These are phyloP conservation scores for Suillus americanus DNA, from an alignment of 768 basidiomycete species.

Conservation along the genomic window DNA sequence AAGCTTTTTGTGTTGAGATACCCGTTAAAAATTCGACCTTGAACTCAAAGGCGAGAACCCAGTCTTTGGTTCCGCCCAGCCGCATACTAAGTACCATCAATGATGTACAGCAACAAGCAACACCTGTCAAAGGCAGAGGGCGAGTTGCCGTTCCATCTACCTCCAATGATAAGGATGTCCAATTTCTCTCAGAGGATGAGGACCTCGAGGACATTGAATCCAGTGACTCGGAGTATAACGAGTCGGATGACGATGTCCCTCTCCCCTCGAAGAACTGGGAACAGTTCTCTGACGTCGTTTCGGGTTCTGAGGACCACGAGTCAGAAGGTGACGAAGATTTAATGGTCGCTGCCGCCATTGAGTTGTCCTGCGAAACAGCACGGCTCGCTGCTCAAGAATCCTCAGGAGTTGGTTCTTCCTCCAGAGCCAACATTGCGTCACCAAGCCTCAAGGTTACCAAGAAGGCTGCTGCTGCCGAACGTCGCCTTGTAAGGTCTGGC, in stretches of 20 bases:
- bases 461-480: conserved; percentile 53
- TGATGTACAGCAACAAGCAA: conserved; percentile 7
- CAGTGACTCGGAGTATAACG: conserved; percentile 60
- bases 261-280: not conserved
- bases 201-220: conserved; percentile 50
- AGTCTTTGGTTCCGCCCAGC: conserved; percentile 7
- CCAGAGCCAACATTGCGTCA: conserved; percentile 11
- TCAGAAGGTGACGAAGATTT: conserved; percentile 29
- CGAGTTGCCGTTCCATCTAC: conserved; percentile 28
- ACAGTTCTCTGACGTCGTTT: conserved; percentile 16
- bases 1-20: conserved; percentile 23
- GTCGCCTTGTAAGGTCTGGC: conserved; percentile 34
- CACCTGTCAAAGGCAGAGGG: conserved; percentile 26
- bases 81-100: conserved; percentile 16
- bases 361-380: conserved; percentile 47
- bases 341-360: conserved; percentile 59
- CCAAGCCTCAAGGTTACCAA: conserved; percentile 38
- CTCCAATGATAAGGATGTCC: conserved; percentile 30
- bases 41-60: conserved; percentile 26
- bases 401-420: conserved; percentile 31
- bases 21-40: conserved; percentile 1
- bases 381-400: conserved; percentile 27
- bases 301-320: conserved; percentile 34
- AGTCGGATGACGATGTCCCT: conserved; percentile 24
- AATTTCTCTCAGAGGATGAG: conserved; percentile 35